These are phyloP conservation scores for Beauveria medogensis DNA, from an alignment of 2,329 filamentous ascomycete species.

Conservation along the genomic window DNA sequence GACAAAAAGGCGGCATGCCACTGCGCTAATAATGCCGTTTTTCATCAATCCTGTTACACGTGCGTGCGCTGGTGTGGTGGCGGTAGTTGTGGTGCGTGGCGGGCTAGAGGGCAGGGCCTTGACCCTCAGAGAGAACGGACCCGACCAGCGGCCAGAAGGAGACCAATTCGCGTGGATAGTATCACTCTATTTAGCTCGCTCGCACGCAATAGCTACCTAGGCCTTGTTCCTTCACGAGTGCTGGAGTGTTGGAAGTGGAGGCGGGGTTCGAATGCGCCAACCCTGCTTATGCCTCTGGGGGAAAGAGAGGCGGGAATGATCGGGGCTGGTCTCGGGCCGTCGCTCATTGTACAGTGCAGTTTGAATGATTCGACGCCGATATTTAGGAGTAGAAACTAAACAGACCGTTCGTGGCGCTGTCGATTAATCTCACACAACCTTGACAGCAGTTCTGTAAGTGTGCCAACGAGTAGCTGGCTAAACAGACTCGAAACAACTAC, in stretches of 20 bases:
- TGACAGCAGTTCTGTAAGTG: no score
- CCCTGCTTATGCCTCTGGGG: not conserved
- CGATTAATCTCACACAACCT: not conserved
- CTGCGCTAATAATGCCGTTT: no score
- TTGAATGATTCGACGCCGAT: no score
- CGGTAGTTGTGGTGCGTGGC: not conserved
- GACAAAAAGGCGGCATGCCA: not conserved
- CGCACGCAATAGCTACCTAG: not conserved
- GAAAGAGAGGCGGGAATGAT: not conserved
- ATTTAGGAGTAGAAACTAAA: no score
- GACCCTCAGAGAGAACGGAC: not conserved
- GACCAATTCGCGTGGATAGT: not conserved
- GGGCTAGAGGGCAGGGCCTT: not conserved
- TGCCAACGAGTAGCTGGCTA: no score
- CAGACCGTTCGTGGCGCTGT: not conserved
- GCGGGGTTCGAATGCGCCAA: not conserved
- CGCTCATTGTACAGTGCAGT: not conserved
- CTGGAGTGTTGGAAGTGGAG: not conserved
- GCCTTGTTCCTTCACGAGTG: not conserved
- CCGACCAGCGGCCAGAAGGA: not conserved
- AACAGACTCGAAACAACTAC: no score
- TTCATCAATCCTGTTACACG: not conserved
- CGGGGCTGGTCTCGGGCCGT: not conserved
- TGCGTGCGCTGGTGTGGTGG: not conserved
- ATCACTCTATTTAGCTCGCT: not conserved